Conservation (phyloP, 2,329 filamentous ascomycete species). For the Clonostachys rhizophaga region DNA sequence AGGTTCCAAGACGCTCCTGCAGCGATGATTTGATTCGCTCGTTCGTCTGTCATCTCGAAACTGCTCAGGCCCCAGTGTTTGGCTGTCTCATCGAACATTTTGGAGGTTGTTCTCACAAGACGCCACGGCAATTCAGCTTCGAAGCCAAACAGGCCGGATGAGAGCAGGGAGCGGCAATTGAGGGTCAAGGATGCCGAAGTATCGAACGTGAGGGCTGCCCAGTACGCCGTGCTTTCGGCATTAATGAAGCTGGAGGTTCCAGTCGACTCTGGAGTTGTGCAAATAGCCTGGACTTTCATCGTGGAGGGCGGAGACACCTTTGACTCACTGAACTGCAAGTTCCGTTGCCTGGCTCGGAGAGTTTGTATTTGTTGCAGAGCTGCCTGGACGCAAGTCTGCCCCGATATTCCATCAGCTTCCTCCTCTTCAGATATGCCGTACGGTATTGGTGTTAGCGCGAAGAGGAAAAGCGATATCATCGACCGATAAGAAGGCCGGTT, state of each 20-base stretch:
- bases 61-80: constrained; percentile 13
- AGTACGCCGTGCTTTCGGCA: constrained; percentile 31
- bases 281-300: constrained; percentile 8
- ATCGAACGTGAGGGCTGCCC: constrained; percentile 33
- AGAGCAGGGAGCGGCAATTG: constrained; percentile 30
- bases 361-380: constrained; percentile 32
- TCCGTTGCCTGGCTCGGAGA: constrained; percentile 28
- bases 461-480: constrained; percentile 30
- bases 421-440: constrained; percentile 31
- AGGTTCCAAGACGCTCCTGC: constrained; percentile 19
- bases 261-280: constrained; percentile 15
- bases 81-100: constrained; percentile 18
- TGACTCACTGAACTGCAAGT: constrained; percentile 31
- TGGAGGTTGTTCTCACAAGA: constrained; percentile 16
- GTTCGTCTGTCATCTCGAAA: constrained; percentile 19
- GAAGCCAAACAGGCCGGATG: constrained; percentile 28
- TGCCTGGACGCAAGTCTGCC: constrained; percentile 30
- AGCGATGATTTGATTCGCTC: constrained; percentile 20
- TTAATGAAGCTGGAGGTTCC: constrained; percentile 23
- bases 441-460: constrained; percentile 32
- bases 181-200: constrained; percentile 32
- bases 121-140: constrained; percentile 20
- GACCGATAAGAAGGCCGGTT: constrained; percentile 34
- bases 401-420: constrained; percentile 29
- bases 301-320: constrained; percentile 23